Base-by-base conservation (phyloP, 768 basidiomycete genomes). In the Phylloporus sp. region DNA sequence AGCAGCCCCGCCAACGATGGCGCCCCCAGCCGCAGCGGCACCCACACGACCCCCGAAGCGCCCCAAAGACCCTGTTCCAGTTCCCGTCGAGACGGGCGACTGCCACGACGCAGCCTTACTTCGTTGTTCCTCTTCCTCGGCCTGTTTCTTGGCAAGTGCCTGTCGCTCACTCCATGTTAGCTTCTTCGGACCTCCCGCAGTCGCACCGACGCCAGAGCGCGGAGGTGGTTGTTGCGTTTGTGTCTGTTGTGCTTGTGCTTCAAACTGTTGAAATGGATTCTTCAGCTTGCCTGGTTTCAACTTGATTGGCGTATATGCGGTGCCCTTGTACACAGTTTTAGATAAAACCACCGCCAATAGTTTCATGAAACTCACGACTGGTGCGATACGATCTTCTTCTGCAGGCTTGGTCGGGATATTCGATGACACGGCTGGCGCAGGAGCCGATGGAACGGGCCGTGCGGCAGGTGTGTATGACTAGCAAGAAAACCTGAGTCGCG, bases 81-180 rank as follows among this genome's bases (percentile, higher is more conserved):
- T 36, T 8, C 64, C 58, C 9, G 73, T 62, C 20, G 69, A 60
- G 2, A 71, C 58, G 0, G 78, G 65, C 5, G 76, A 59, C 38
- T 70, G 67, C 61, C 76, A 76, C 15, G 76, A 76, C 1, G 85
- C 82, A 39, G 74, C 72, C 39, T 75, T 82, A 60, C 88, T 91
- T 41, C 72, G 73, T 9, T 76, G 73, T 53, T 84, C 85, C 50
- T 92, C 94, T 58, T 89, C 91, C 57, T 85, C 89, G 15, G 78
- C 75, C 59, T 91, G 88, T 64, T 86, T 86, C 76, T 94, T 95
- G 1, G 92, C 87, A n/a, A 86, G 72, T 0, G 90, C 93, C 64
- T 97, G 95, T 20, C 95, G 78, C 67, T 98, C 89, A 52, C 81
- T 88, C 95, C 95, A 98, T 0, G 95, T 95, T 55, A 95, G 68